phyloP scores from a whole-genome alignment of 805 yeast genomes.

The Suhomyces sp. region DNA sequence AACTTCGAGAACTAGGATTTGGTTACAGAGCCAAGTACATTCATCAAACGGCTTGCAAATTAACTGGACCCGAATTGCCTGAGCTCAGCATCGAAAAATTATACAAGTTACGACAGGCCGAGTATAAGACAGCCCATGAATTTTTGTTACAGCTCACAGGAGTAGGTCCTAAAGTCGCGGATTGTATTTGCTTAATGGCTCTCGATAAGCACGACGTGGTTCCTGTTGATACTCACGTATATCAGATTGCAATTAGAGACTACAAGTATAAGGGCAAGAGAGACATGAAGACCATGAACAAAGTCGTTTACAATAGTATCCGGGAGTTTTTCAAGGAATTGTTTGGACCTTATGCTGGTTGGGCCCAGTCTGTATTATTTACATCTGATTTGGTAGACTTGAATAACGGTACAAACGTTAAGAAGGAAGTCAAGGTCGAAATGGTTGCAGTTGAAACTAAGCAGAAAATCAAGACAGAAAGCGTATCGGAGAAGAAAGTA shows the following conservation, averaged over 20 bases:
- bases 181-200: constrained; percentile 91
- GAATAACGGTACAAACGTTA: constrained; percentile 58
- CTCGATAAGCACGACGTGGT: constrained; percentile 82
- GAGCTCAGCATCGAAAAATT: constrained; percentile 34
- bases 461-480: background rate
- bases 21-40: constrained; percentile 94
- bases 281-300: constrained; percentile 46
- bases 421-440: background rate
- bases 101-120: constrained; percentile 41
- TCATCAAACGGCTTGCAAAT: constrained; percentile 64
- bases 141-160: constrained; percentile 70
- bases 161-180: constrained; percentile 98
- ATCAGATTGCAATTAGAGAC: constrained; percentile 81
- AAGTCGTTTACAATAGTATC: constrained; percentile 53
- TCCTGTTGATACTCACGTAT: constrained; percentile 95
- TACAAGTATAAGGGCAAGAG: constrained; percentile 55
- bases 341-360: constrained; percentile 94
- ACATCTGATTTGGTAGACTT: constrained; percentile 77
- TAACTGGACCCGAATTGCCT: constrained; percentile 41
- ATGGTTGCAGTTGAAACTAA: background rate
- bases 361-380: constrained; percentile 96
- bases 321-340: constrained; percentile 55
- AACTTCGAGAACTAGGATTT: constrained; percentile 57
- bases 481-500: background rate
- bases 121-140: constrained; percentile 53